These are phyloP conservation scores for Sechiopsis laciniata DNA, from an alignment of 306 rosid genomes.

Conservation along the genomic window DNA sequence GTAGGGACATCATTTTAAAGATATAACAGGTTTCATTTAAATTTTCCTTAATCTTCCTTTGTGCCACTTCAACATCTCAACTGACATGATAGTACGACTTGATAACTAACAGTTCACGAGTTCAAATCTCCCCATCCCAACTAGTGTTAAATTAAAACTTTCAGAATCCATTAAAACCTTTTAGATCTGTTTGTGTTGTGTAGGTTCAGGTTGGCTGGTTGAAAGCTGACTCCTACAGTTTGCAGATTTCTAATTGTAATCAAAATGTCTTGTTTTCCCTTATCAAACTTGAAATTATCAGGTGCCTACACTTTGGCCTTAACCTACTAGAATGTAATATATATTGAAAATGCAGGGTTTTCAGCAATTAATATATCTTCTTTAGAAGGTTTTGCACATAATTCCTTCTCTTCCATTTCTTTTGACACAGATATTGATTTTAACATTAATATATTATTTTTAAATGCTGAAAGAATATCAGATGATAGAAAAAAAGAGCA, in stretches of 20 bases:
- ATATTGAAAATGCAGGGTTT: constrained; percentile 1
- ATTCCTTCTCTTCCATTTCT: background rate
- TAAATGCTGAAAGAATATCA: no score
- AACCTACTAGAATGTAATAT: constrained; percentile 17
- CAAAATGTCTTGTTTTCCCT: constrained; percentile 14
- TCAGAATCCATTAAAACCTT: background rate
- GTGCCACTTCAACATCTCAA: background rate
- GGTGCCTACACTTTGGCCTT: constrained; percentile 17
- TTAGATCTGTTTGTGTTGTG: constrained; percentile 1
- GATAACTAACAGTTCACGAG: no score
- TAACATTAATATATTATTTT: background rate
- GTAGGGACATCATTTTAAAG: constrained; percentile 65
- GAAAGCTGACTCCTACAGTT: constrained; percentile 6
- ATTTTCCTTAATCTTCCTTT: background rate
- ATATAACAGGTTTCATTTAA: constrained; percentile 1
- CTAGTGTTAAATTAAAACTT: background rate
- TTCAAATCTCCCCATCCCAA: no score
- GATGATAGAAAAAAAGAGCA: no score
- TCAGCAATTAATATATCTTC: constrained; percentile 7
- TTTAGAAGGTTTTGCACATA: constrained; percentile 19
- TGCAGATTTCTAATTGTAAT: constrained; percentile 16
- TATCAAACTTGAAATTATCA: constrained; percentile 17
- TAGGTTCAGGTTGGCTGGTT: constrained; percentile 17
- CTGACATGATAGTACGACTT: no score
- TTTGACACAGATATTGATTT: background rate